Conservation (phyloP, 2,329 filamentous ascomycete species). For the Fusarium sulawesiense region DNA sequence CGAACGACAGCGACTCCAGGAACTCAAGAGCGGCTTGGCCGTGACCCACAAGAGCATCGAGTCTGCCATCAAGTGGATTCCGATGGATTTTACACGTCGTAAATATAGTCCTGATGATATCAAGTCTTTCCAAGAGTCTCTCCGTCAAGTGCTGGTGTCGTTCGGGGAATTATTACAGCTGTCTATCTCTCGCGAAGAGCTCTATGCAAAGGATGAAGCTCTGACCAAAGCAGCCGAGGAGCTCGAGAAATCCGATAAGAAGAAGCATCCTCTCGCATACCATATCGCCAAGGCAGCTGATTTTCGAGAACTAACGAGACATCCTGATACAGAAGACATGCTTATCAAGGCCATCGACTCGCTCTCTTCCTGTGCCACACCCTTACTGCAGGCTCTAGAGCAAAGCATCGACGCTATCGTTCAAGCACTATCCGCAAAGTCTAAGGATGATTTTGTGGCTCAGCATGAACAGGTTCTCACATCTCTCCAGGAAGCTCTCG, state of each 20-base stretch:
- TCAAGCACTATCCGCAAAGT: neutral
- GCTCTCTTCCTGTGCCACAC: neutral
- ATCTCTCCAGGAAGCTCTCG: conserved; percentile 5
- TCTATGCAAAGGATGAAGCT: conserved; percentile 11
- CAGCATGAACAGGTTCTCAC: neutral
- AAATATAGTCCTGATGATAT: conserved; percentile 19
- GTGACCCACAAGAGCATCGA: conserved; percentile 2
- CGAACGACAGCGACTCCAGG: neutral
- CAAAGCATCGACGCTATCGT: conserved; percentile 1
- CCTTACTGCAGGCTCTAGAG: neutral
- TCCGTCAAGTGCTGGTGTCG: neutral
- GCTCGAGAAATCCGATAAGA: conserved; percentile 14
- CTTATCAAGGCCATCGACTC: neutral
- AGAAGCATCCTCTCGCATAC: conserved; percentile 14
- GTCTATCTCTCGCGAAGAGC: conserved; percentile 11
- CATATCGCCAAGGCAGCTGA: conserved; percentile 22
- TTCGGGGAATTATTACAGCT: conserved; percentile 13
- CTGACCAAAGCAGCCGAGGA: conserved; percentile 11
- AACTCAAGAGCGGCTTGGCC: neutral
- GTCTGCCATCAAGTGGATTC: conserved; percentile 15
- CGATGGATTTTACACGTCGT: conserved; percentile 15
- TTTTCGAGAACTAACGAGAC: conserved; percentile 5
- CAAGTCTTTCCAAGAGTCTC: conserved; percentile 16
- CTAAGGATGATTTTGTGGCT: neutral
- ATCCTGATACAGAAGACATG: conserved; percentile 22